Conservation (phyloP, 805 yeast species). For the Phaffomyces antillensis region DNA sequence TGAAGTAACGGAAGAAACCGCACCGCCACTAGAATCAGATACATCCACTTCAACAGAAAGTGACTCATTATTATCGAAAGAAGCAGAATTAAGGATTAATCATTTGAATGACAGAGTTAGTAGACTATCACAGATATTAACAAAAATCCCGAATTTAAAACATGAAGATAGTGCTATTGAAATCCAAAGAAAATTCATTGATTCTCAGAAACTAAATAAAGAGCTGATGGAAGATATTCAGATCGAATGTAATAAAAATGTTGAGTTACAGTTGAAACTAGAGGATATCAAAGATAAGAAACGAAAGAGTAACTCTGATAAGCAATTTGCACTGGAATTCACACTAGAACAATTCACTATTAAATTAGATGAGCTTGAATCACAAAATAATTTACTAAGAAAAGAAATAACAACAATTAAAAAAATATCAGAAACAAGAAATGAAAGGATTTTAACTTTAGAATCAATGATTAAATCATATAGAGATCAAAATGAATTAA, state of each 20-base stretch:
- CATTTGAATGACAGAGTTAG: constrained; percentile 8
- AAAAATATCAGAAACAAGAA: constrained; percentile 50
- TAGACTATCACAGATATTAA: constrained; percentile 12
- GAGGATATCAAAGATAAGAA: constrained; percentile 30
- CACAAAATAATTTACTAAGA: constrained; percentile 50
- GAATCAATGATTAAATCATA: constrained; percentile 45
- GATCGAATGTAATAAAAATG: constrained; percentile 21
- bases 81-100: neutral
- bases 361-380: constrained; percentile 55
- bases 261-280: constrained; percentile 36
- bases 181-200: constrained; percentile 9
- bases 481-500: constrained; percentile 22
- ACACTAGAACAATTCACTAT: constrained; percentile 49
- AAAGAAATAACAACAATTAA: constrained; percentile 50
- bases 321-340: constrained; percentile 46
- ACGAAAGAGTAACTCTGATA: constrained; percentile 32
- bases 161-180: neutral
- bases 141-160: constrained; percentile 9
- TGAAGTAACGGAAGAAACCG: too few species aligned
- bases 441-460: constrained; percentile 47
- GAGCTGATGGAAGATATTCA: constrained; percentile 21
- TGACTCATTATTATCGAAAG: neutral
- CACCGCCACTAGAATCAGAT: neutral
- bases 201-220: constrained; percentile 15
- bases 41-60: neutral